Conservation (phyloP, 2,329 filamentous ascomycete genomes). For the Fusarium pseudocircinatum region DNA sequence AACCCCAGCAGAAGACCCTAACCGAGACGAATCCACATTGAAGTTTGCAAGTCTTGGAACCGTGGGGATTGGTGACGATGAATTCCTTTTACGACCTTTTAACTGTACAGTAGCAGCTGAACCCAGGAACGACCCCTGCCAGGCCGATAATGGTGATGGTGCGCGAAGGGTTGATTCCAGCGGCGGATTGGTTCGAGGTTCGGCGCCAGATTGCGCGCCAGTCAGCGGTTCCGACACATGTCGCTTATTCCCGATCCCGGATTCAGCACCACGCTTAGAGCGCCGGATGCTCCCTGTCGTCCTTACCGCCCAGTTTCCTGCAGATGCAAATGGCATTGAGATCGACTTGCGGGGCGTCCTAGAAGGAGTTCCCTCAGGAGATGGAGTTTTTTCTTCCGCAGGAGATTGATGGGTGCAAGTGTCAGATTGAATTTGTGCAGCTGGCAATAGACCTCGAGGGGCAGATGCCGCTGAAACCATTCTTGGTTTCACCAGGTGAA, state of each 20-base stretch:
- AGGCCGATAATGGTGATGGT: constrained; percentile 30
- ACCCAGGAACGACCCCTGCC: constrained; percentile 40
- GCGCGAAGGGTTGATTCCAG: constrained; percentile 39
- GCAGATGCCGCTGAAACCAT: constrained; percentile 47
- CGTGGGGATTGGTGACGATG: constrained; percentile 66
- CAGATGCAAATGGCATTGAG: constrained; percentile 68
- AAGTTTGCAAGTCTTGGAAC: constrained; percentile 64
- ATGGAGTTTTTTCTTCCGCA: constrained; percentile 24
- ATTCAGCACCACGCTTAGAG: constrained; percentile 60
- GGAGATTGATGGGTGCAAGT: constrained; percentile 5
- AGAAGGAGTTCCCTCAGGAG: constrained; percentile 53
- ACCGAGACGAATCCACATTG: constrained; percentile 61
- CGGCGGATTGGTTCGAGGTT: constrained; percentile 41
- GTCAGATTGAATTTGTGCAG: constrained; percentile 40
- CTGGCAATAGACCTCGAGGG: constrained; percentile 34
- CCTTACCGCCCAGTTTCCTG: constrained; percentile 65
- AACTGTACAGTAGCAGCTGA: constrained; percentile 41
- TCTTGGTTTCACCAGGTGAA: constrained; percentile 50
- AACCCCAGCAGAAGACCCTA: constrained; percentile 55
- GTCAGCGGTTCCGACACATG: constrained; percentile 64
- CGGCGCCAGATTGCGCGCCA: constrained; percentile 44
- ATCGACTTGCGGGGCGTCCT: constrained; percentile 62
- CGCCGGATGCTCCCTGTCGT: constrained; percentile 63
- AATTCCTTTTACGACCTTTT: constrained; percentile 54
- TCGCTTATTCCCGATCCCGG: constrained; percentile 56